These are phyloP conservation scores for Penicillium nucicola DNA, from an alignment of 495 filamentous ascomycete genomes.

Conservation along the genomic window DNA sequence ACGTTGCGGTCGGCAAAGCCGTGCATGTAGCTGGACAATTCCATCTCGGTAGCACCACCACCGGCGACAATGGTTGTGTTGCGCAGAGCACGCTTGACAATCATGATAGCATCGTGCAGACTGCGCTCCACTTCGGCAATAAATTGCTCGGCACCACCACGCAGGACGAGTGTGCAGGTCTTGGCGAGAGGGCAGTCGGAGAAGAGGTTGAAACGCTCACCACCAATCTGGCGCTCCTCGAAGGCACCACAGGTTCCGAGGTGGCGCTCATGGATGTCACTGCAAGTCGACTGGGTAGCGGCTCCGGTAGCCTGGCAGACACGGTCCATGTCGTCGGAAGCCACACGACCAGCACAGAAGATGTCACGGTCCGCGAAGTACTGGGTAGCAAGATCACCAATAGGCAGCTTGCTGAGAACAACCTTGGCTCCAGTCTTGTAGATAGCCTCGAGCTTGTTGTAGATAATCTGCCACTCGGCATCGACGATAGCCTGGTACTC, in stretches of 20 bases:
- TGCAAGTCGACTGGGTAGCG: conserved; percentile 92
- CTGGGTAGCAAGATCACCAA: conserved; percentile 96
- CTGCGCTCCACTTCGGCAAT: conserved; percentile 97
- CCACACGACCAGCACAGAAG: conserved; percentile 94
- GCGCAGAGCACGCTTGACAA: conserved; percentile 94
- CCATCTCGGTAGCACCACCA: conserved; percentile 95
- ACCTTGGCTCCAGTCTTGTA: conserved; percentile 94
- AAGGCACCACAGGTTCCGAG: conserved; percentile 88
- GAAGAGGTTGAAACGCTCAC: conserved; percentile 98
- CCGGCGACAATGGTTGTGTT: conserved; percentile 93
- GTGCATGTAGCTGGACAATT: conserved; percentile 88
- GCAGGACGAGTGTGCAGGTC: conserved; percentile 93
- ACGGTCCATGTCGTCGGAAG: conserved; percentile 92
- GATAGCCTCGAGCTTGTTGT: conserved; percentile 94
- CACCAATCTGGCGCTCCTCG: conserved; percentile 94
- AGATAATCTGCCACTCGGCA: conserved; percentile 99
- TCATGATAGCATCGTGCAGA: conserved; percentile 98
- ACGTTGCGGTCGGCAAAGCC: conserved; percentile 88
- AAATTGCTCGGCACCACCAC: conserved; percentile 97
- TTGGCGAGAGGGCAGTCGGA: conserved; percentile 91
- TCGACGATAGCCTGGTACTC: conserved; percentile 99
- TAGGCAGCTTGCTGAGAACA: conserved; percentile 93
- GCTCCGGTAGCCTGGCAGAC: conserved; percentile 93
- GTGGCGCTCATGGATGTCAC: conserved; percentile 85
- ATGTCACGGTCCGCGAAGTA: conserved; percentile 97